These are phyloP conservation scores for Camelina sativa DNA, from an alignment of 345 rosid genomes.

Conservation along the genomic window DNA sequence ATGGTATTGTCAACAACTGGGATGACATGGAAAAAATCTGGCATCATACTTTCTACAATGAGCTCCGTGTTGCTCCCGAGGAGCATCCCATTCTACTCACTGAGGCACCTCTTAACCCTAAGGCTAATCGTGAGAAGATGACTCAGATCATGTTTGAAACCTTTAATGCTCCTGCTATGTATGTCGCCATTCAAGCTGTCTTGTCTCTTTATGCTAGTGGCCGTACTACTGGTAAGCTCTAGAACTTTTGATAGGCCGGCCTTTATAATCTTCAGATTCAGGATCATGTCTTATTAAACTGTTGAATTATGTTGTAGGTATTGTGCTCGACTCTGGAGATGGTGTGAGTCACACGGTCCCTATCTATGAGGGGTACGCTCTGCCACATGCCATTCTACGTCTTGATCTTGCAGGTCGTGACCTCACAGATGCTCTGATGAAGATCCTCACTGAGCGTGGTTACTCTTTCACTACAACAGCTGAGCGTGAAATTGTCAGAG, in stretches of 20 bases:
- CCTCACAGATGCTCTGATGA: slow-evolving; percentile 80
- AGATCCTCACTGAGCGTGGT: slow-evolving; percentile 89
- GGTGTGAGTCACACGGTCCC: slow-evolving; percentile 91
- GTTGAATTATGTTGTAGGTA: slow-evolving; percentile 53
- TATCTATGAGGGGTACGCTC: slow-evolving; percentile 82
- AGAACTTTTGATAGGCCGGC: neutral
- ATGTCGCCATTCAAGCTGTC: slow-evolving; percentile 89
- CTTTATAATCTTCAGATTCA: neutral
- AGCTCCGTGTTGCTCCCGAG: slow-evolving; percentile 93
- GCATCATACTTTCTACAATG: slow-evolving; percentile 92
- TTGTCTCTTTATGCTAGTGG: slow-evolving; percentile 93
- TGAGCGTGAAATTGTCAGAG: slow-evolving; percentile 93
- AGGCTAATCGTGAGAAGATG: slow-evolving; percentile 97
- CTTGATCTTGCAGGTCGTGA: slow-evolving; percentile 88
- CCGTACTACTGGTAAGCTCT: slow-evolving; percentile 79
- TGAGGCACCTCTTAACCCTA: slow-evolving; percentile 90
- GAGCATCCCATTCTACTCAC: slow-evolving; percentile 80
- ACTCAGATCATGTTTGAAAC: slow-evolving; percentile 94
- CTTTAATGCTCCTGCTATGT: slow-evolving; percentile 85
- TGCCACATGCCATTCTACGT: slow-evolving; percentile 87
- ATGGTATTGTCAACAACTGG: slow-evolving; percentile 93
- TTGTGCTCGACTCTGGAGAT: slow-evolving; percentile 90
- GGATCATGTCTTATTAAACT: neutral
- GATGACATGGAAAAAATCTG: slow-evolving; percentile 95
- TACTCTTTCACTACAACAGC: slow-evolving; percentile 91